Evolutionary conservation across 768 basidiomycete species (phyloP), one percentile per base, ranked within the genome.

Genomic region (Multifurca ochricompacta): DNA sequence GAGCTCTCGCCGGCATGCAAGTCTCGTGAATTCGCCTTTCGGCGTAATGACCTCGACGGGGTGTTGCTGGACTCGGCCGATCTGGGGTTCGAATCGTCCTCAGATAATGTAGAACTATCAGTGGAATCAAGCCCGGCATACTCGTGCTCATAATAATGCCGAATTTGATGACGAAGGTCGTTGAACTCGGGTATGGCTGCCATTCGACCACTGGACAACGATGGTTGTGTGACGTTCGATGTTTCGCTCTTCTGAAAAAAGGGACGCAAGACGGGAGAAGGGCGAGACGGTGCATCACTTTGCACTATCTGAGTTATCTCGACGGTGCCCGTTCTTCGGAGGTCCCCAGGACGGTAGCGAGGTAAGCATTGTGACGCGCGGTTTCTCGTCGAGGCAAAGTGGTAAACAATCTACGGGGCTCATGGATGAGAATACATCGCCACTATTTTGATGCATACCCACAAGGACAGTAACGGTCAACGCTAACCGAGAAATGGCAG

Each of bases 391-490:
- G 50, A 57, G 6, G 43, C 30, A 7, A 59, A 3, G 8, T 44
- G 35, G 25, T 51, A 58, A 3, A 16, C 27, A 25, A 53, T 30
- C 57, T 60, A 34, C 19, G 35, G 53, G 28, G 21, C 10, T 14
- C 47, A 30, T 6, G 14, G 6, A 39, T 52, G 19, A 53, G 27
- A 21, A 21, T 43, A 28, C 6, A 6, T 42, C 40, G 36, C 19
- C 40, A 23, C 21, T 31, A 11, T 4, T 11, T 13, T 5, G 42
- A 10, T 30, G 34, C 18, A 30, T 53, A 75, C 85, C 66, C 62
- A 88, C 86, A 50, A 79, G 66, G 45, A 82, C 60, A 25, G 69
- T 55, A 36, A 71, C 54, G 1, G 85, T 87, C 21, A 85, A 44
- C 9, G 74, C 62, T 30, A 85, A 66, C 36, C 87, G 79, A 45